Conservation (phyloP, 148 eudicot species). For the Rhododendron griersonianum region DNA sequence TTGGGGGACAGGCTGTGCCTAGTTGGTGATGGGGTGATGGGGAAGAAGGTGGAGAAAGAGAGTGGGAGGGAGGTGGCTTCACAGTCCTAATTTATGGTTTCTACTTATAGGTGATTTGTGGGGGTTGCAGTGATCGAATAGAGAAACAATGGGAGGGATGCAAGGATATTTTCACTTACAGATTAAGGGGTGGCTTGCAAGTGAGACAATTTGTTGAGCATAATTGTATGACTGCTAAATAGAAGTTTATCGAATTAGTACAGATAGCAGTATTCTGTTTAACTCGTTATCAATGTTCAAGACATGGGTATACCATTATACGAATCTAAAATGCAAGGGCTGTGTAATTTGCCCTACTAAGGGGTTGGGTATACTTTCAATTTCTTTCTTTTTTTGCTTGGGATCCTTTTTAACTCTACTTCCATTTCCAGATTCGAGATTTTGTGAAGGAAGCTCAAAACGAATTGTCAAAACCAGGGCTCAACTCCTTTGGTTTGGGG, state of each 20-base stretch:
- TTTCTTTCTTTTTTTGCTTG: not conserved
- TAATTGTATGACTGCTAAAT: not conserved
- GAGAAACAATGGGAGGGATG: not conserved
- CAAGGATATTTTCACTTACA: not conserved
- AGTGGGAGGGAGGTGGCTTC: not conserved
- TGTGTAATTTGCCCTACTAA: not conserved
- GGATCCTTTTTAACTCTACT: not conserved
- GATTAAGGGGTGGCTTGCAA: not conserved
- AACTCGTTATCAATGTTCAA: not conserved
- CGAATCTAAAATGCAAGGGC: not conserved
- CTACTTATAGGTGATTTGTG: not conserved
- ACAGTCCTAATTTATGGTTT: not conserved
- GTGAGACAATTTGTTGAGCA: not conserved
- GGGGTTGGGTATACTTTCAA: not conserved
- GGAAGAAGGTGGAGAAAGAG: not conserved
- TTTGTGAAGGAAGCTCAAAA: slow-evolving; percentile 85
- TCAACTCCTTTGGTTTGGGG: slow-evolving; percentile 92
- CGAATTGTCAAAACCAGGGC: slow-evolving; percentile 66
- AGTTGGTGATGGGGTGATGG: not conserved
- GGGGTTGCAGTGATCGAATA: not conserved
- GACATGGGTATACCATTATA: not conserved
- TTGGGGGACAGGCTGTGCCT: not conserved
- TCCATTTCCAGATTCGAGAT: slow-evolving; percentile 63
- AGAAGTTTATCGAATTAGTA: not conserved
- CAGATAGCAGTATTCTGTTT: not conserved